phyloP scores from a whole-genome alignment of 169 alveolate genomes.

The Plasmodium coatneyi region DNA sequence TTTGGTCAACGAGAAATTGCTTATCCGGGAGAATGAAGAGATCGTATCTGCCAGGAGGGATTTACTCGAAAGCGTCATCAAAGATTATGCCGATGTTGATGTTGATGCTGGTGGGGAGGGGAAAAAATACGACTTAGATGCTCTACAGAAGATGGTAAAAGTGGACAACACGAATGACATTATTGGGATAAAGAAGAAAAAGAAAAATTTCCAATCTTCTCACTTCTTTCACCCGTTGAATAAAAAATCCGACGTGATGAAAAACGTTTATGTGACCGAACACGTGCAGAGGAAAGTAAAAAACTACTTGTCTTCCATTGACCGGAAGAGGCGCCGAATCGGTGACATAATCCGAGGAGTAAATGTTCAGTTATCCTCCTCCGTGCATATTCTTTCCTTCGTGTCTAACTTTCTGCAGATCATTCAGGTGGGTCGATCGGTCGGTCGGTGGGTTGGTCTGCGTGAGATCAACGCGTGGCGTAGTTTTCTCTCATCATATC shows the following conservation, averaged over 20 bases:
- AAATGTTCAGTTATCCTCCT: conserved; percentile 54
- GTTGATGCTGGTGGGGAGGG: not conserved
- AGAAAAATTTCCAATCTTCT: not conserved
- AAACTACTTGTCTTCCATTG: conserved; percentile 22
- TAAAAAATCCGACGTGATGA: conserved; percentile 67
- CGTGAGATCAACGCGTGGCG: not conserved
- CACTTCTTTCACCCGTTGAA: conserved; percentile 66
- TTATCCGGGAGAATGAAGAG: conserved; percentile 15
- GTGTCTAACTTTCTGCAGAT: conserved; percentile 72
- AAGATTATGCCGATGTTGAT: conserved; percentile 15
- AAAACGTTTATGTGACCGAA: conserved; percentile 69
- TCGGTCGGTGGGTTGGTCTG: not conserved
- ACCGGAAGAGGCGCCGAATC: conserved; percentile 39
- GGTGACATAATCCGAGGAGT: conserved; percentile 21
- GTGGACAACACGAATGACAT: conserved; percentile 57
- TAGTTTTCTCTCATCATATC: not conserved
- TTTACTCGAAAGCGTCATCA: not conserved
- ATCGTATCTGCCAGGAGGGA: conserved; percentile 8
- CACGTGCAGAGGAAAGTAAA: conserved; percentile 32
- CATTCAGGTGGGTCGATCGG: conserved; percentile 29
- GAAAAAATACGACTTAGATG: conserved; percentile 11
- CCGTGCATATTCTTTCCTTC: conserved; percentile 73
- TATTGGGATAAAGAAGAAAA: conserved; percentile 51
- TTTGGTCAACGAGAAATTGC: conserved; percentile 24
- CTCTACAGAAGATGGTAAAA: conserved; percentile 11